These are phyloP conservation scores for Umbilicus rupestris DNA, from an alignment of 164 flowering plant species.

Conservation along the genomic window DNA sequence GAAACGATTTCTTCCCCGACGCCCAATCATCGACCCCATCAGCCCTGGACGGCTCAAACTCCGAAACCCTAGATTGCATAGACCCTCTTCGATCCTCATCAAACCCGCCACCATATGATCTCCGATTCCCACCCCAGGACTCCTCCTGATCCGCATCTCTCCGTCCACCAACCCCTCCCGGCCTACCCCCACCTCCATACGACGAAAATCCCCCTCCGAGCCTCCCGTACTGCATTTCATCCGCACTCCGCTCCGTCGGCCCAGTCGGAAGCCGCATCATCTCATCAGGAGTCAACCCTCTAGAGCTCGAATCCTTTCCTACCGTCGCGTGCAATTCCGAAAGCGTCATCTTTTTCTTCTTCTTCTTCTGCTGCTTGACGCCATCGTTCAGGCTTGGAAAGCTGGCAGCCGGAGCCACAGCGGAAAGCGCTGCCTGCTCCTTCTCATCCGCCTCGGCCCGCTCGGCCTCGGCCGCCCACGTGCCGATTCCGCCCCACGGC, in stretches of 20 bases:
- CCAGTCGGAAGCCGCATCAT: conserved; percentile 46
- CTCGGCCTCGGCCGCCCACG: conserved; percentile 4
- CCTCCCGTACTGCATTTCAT: neutral
- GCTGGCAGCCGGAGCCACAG: neutral
- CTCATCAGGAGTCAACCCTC: conserved; percentile 63
- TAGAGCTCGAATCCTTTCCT: conserved; percentile 38
- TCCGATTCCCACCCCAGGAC: conserved; percentile 40
- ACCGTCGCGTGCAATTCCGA: conserved; percentile 29
- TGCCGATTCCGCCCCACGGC: neutral
- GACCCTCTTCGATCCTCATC: conserved; percentile 63
- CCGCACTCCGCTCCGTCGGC: neutral
- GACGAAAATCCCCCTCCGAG: conserved; percentile 45
- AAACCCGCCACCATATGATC: conserved; percentile 55
- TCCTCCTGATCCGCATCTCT: conserved; percentile 25
- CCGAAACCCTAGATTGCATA: conserved; percentile 43
- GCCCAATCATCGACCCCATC: conserved; percentile 61
- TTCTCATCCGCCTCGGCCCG: neutral
- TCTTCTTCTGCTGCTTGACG: conserved; percentile 26
- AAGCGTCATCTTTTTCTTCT: conserved; percentile 51
- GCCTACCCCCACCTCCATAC: conserved; percentile 52
- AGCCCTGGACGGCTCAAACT: conserved; percentile 4
- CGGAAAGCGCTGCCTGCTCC: neutral
- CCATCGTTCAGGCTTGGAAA: neutral
- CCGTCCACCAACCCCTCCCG: conserved; percentile 58
- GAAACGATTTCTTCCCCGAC: conserved; percentile 32